phyloP scores from a whole-genome alignment of 1,284 basidiomycete genomes.

The Hymenochaete sp. region DNA sequence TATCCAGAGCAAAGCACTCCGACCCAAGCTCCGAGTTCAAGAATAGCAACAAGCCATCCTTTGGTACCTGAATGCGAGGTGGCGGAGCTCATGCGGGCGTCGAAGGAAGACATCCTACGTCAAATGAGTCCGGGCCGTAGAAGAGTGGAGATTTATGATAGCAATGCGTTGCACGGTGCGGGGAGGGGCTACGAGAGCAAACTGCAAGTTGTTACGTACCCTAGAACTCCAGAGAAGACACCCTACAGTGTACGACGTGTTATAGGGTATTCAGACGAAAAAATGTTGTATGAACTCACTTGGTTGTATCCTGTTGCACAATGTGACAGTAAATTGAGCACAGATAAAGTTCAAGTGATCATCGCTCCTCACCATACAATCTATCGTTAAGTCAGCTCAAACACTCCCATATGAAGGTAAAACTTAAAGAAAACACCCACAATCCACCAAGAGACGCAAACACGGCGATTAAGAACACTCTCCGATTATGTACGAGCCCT shows the following conservation, averaged over 20 bases:
- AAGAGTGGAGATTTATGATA: conserved; percentile 7
- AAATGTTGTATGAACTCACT: conserved; percentile 26
- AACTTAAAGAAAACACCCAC: conserved; percentile 32
- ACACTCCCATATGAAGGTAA: no score
- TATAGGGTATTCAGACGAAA: neutral
- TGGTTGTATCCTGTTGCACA: conserved; percentile 49
- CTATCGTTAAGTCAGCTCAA: no score
- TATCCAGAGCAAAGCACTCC: conserved; percentile 62
- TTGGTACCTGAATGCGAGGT: conserved; percentile 43
- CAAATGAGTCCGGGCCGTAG: no score
- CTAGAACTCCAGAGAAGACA: conserved; percentile 64
- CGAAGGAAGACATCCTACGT: conserved; percentile 48
- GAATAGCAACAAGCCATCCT: conserved; percentile 62
- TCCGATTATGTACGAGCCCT: conserved; percentile 52
- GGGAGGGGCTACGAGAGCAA: neutral
- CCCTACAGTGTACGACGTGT: conserved; percentile 31
- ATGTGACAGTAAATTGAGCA: neutral
- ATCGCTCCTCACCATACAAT: no score
- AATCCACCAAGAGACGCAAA: conserved; percentile 65
- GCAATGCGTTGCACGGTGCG: no score
- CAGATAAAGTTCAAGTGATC: neutral
- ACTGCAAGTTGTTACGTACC: conserved; percentile 20
- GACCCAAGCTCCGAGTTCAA: conserved; percentile 66
- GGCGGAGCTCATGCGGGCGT: conserved; percentile 44
- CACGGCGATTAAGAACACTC: conserved; percentile 55